Percentiles rank a stretch among this genome's conserved stretches.
Conservation (phyloP, 2,329 filamentous ascomycete genomes). For the Fusarium sp. region DNA sequence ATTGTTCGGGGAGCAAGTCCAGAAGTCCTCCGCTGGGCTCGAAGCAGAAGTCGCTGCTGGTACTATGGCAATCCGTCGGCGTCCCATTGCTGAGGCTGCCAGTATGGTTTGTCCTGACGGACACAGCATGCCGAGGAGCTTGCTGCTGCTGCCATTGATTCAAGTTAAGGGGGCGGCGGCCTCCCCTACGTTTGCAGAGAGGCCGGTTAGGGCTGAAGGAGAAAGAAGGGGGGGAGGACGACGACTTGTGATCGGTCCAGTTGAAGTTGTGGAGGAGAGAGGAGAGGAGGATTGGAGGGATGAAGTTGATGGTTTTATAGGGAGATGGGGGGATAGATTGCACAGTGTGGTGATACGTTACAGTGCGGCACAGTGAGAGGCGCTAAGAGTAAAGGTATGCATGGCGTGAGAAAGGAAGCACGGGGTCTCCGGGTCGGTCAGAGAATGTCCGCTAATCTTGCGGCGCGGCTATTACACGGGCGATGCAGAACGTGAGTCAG, state of each 20-base stretch:
- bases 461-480: background rate
- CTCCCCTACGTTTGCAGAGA: constrained; percentile 42
- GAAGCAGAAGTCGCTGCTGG: constrained; percentile 19
- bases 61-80: constrained; percentile 23
- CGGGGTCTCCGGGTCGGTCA: background rate
- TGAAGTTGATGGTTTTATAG: background rate
- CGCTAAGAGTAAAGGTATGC: background rate
- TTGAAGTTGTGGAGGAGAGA: constrained; percentile 15
- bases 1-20: constrained; percentile 34
- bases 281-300: background rate
- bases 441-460: background rate
- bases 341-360: constrained; percentile 33
- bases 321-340: background rate
- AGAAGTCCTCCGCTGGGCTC: constrained; percentile 17
- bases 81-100: constrained; percentile 35
- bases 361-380: background rate
- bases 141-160: no score
- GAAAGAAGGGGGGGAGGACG: background rate
- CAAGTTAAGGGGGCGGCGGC: constrained; percentile 44
- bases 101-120: no score
- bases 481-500: background rate
- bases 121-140: no score
- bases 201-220: constrained; percentile 36
- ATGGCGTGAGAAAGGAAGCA: background rate
- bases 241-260: constrained; percentile 21